These are phyloP conservation scores for Ballota nigra DNA, from an alignment of 257 asterid genomes.

Conservation along the genomic window DNA sequence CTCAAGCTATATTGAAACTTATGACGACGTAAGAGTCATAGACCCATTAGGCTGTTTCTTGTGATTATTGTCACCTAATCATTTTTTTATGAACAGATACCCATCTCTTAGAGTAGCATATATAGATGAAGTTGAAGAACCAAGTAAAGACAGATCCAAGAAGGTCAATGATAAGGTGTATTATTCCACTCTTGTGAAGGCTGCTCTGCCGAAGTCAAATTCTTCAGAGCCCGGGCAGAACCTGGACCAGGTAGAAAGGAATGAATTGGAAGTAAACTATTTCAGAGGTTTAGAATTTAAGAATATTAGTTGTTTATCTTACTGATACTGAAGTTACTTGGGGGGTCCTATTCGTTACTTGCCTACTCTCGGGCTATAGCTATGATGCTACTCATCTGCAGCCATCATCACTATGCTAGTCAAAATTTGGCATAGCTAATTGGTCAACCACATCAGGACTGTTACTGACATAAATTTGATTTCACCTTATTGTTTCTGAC, in stretches of 20 bases:
- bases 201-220: constrained; percentile 76
- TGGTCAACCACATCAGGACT: neutral
- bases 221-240: constrained; percentile 82
- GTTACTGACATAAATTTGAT: neutral
- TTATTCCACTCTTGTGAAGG: constrained; percentile 87
- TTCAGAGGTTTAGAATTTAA: neutral
- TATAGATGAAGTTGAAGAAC: constrained; percentile 87
- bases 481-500: neutral
- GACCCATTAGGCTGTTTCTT: neutral
- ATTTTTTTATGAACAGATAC: constrained; percentile 43
- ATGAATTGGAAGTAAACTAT: neutral
- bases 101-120: constrained; percentile 89
- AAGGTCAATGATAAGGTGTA: constrained; percentile 72
- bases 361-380: neutral
- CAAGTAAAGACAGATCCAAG: constrained; percentile 67
- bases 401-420: neutral
- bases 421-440: neutral
- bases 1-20: constrained; percentile 84
- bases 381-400: constrained; percentile 11
- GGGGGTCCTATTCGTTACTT: neutral
- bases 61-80: constrained; percentile 17
- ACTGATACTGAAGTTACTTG: neutral
- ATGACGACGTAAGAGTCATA: constrained; percentile 65
- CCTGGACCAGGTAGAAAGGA: constrained; percentile 73
- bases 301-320: neutral